Evolutionary conservation across 108 stramenopile genomes (phyloP).

Genomic region (Fistulifera solaris): DNA sequence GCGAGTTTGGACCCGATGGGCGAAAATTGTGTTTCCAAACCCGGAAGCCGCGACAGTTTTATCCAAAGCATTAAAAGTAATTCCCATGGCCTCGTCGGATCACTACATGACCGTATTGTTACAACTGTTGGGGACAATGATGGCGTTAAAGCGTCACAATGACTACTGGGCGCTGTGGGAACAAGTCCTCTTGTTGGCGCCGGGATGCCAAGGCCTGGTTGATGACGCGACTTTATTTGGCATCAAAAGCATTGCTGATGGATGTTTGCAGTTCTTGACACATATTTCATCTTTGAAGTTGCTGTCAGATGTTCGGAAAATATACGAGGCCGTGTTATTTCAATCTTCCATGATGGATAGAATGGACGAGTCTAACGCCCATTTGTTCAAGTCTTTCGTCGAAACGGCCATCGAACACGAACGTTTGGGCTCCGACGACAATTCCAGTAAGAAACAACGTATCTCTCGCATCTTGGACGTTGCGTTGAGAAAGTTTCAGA

Average conservation of each 20-base stretch:
- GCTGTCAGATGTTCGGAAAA: slow-evolving; percentile 28
- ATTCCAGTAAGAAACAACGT: background rate
- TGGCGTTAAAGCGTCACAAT: slow-evolving; percentile 7
- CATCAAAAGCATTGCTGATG: slow-evolving; percentile 21
- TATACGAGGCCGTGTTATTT: slow-evolving; percentile 51
- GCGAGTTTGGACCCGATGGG: too few species aligned
- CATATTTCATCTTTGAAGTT: slow-evolving; percentile 18
- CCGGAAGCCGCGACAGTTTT: too few species aligned
- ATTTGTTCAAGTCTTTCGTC: slow-evolving; percentile 13
- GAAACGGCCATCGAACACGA: slow-evolving; percentile 33
- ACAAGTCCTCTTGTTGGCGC: slow-evolving; percentile 45
- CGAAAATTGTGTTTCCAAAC: too few species aligned
- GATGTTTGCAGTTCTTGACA: slow-evolving; percentile 32
- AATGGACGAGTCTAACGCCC: slow-evolving; percentile 16
- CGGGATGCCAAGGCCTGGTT: slow-evolving; percentile 20
- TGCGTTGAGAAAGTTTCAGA: slow-evolving; percentile 41
- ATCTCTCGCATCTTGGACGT: slow-evolving; percentile 41
- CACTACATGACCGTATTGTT: slow-evolving; percentile 33
- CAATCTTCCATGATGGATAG: slow-evolving; percentile 19
- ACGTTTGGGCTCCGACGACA: too few species aligned
- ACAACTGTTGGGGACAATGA: slow-evolving; percentile 42
- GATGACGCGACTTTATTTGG: slow-evolving; percentile 17
- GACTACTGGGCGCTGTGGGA: slow-evolving; percentile 29
- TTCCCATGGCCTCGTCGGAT: slow-evolving; percentile 35
- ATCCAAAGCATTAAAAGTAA: slow-evolving; percentile 14